phyloP scores from a whole-genome alignment of 768 basidiomycete genomes.

The Calocybe gangraenosa region DNA sequence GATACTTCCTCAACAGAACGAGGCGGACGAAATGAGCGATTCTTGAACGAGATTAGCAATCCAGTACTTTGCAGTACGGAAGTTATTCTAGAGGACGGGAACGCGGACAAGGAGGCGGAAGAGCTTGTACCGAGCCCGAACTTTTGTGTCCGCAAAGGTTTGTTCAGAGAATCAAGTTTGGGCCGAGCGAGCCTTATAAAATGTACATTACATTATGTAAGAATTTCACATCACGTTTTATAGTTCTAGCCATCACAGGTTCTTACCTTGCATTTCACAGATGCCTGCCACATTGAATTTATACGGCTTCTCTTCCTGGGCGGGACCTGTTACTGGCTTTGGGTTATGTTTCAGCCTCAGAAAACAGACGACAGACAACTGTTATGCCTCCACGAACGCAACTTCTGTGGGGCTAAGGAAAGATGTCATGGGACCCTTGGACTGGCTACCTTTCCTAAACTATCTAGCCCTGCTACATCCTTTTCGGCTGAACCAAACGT shows the following conservation, averaged over 20 bases:
- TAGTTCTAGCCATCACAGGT: background rate
- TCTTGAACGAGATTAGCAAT: conserved; percentile 25
- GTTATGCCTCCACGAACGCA: too few species aligned
- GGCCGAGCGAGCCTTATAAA: conserved; percentile 23
- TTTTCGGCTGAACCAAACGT: too few species aligned
- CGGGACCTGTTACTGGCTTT: too few species aligned
- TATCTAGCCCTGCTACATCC: too few species aligned
- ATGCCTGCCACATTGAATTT: too few species aligned
- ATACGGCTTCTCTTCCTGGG: too few species aligned
- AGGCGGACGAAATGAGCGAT: conserved; percentile 42
- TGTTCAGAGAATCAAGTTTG: conserved; percentile 45
- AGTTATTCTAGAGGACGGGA: conserved; percentile 80
- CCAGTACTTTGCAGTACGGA: conserved; percentile 30
- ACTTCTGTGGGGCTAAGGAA: too few species aligned
- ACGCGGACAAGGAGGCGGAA: conserved; percentile 91
- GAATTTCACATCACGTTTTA: conserved; percentile 27
- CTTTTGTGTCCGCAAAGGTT: conserved; percentile 84
- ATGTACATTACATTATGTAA: conserved; percentile 44
- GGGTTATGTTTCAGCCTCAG: too few species aligned
- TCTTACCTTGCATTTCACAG: too few species aligned
- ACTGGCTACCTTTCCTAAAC: too few species aligned
- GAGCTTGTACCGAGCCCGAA: conserved; percentile 82
- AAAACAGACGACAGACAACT: too few species aligned
- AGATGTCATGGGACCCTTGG: too few species aligned
- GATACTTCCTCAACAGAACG: conserved; percentile 56